Evolutionary conservation across 2,329 filamentous ascomycete genomes (phyloP), one percentile per base, ranked within the genome.

Genomic region (Paradendryphiella salina): DNA sequence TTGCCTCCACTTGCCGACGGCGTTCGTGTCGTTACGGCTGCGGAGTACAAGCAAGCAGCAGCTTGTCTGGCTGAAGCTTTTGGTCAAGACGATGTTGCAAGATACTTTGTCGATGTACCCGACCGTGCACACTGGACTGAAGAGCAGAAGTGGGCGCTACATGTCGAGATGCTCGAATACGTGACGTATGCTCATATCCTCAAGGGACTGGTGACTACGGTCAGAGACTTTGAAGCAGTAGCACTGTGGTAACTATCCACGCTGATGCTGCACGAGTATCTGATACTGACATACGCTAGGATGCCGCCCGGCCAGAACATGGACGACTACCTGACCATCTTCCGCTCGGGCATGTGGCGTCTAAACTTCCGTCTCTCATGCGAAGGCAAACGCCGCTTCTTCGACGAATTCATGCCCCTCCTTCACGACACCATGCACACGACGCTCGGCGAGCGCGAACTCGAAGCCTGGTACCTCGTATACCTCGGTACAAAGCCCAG

Each of bases 261-360:
- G n/a, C 13, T 17, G 5, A 9, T 15, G 29, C 7, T 21, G 20
- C 21, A 11, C 17, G 10, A 15, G 8, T 5, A 23, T 32, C 13
- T 17, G 7, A 23, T n/a, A 37, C 52, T 66, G 15, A 63, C 21
- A 13, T 14, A 18, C 2, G 1, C 23, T 40, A 90, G 87, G 88
- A 84, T 91, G 78, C 86, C 86, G 13, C 90, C 88, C 1, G 87
- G 86, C 46, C 80, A 84, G 68, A 82, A 87, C 71, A 85, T 87
- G 73, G 88, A 93, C 72, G 85, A 86, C 72, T 85, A 83, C 77
- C 80, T 82, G 76, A 90, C 88, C 45, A 80, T 85, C 55, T 74
- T 92, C 59, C 86, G 88, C 57, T 87, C 82, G 66, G 89, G 89
- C 54, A 82, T 90, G 77, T 92, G 88, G 88, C 81, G 86, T 56